These are phyloP conservation scores for Astraeus odoratus DNA, from an alignment of 768 basidiomycete species.

Conservation along the genomic window DNA sequence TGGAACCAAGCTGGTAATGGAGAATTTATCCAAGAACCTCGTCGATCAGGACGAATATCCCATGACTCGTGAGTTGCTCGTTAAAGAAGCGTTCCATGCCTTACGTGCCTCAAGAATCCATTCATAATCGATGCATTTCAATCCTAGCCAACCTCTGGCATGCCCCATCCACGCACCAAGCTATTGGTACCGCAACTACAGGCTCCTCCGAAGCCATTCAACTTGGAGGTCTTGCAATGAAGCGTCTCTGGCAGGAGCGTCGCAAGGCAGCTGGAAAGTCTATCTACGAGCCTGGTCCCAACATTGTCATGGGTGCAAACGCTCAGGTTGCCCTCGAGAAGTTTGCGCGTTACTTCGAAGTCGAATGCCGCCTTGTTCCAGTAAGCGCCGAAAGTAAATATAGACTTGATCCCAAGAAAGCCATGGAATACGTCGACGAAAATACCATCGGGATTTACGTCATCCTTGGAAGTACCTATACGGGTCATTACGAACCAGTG, in stretches of 20 bases:
- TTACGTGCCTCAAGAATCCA: slow-evolving; percentile 23
- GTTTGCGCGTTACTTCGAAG: slow-evolving; percentile 63
- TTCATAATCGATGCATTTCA: slow-evolving; percentile 42
- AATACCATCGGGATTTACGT: slow-evolving; percentile 68
- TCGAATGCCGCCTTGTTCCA: slow-evolving; percentile 59
- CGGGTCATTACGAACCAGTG: slow-evolving; percentile 70
- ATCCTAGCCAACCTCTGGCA: slow-evolving; percentile 67
- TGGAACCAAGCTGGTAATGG: slow-evolving; percentile 50
- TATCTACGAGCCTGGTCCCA: slow-evolving; percentile 59
- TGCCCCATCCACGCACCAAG: slow-evolving; percentile 44
- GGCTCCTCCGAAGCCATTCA: slow-evolving; percentile 69
- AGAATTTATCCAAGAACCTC: slow-evolving; percentile 62
- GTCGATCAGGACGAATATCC: slow-evolving; percentile 71
- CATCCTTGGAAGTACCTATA: slow-evolving; percentile 51
- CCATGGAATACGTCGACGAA: slow-evolving; percentile 61
- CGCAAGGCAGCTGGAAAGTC: slow-evolving; percentile 60
- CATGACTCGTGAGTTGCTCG: slow-evolving; percentile 34
- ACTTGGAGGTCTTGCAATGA: slow-evolving; percentile 67
- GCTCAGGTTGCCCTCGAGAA: slow-evolving; percentile 68
- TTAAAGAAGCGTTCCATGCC: not conserved
- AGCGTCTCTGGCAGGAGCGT: slow-evolving; percentile 62
- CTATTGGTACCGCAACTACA: slow-evolving; percentile 65
- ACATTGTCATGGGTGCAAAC: slow-evolving; percentile 61
- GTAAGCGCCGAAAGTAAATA: slow-evolving; percentile 65
- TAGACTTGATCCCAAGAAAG: slow-evolving; percentile 63